Evolutionary conservation across 2,329 filamentous ascomycete species (phyloP).

Genomic region (Cercospora sp.): DNA sequence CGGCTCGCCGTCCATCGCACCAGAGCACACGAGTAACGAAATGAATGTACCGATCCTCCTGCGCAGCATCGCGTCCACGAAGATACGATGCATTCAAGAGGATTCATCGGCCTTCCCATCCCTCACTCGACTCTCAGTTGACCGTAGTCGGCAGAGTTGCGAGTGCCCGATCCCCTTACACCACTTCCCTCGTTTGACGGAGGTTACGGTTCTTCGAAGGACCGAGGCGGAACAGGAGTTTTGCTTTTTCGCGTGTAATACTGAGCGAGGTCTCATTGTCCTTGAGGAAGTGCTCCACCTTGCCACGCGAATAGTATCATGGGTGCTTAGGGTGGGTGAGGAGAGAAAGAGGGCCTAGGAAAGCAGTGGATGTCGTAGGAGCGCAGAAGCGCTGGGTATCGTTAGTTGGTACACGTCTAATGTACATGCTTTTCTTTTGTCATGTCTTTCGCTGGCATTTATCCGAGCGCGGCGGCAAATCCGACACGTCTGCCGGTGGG

Average conservation of each 20-base stretch:
- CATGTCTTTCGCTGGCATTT: neutral
- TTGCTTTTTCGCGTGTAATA: conserved; percentile 55
- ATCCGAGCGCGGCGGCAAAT: conserved; percentile 31
- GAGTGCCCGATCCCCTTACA: conserved; percentile 8
- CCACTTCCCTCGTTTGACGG: conserved; percentile 8
- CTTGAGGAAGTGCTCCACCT: conserved; percentile 57
- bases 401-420: conserved; percentile 11
- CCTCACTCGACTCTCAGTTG: neutral
- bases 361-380: neutral
- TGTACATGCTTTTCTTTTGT: conserved; percentile 5
- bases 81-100: neutral
- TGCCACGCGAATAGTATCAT: conserved; percentile 44
- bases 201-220: conserved; percentile 16
- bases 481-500: conserved; percentile 41
- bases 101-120: conserved; percentile 5
- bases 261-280: conserved; percentile 55
- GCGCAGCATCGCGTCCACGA: neutral
- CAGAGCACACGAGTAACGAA: neutral
- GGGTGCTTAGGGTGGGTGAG: neutral
- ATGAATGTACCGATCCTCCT: conserved; percentile 2
- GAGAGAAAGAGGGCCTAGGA: neutral
- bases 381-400: conserved; percentile 14
- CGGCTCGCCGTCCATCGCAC: neutral
- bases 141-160: conserved; percentile 1
- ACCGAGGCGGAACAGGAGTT: neutral